Conservation (phyloP, 2,329 filamentous ascomycete genomes). For the Torrubiellomyces zombiae region DNA sequence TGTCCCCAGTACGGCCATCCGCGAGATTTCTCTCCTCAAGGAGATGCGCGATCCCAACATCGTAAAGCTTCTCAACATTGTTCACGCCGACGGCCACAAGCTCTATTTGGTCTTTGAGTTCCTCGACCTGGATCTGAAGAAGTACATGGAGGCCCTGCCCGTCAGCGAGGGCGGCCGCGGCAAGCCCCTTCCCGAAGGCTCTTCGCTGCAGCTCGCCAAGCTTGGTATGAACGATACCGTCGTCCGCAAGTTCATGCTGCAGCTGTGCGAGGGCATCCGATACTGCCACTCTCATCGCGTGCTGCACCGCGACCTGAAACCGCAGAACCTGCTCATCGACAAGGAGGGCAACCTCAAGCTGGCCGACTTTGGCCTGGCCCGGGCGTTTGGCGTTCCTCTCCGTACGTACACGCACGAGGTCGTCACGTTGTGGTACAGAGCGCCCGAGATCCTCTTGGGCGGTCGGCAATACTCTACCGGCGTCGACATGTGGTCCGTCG, state of each 20-base stretch:
- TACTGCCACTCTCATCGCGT: constrained; percentile 85
- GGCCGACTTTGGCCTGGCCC: constrained; percentile 76
- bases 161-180: constrained; percentile 71
- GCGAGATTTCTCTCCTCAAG: constrained; percentile 85
- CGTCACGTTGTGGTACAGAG: constrained; percentile 84
- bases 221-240: constrained; percentile 63
- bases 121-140: constrained; percentile 82
- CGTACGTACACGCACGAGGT: constrained; percentile 92
- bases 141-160: constrained; percentile 86
- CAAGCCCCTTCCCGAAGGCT: constrained; percentile 68
- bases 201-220: constrained; percentile 42
- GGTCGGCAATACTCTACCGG: constrained; percentile 86
- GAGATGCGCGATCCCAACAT: constrained; percentile 90
- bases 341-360: constrained; percentile 78
- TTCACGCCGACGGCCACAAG: constrained; percentile 88
- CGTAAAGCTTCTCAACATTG: constrained; percentile 75
- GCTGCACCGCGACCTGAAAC: constrained; percentile 77
- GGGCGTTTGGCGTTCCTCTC: constrained; percentile 80
- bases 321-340: constrained; percentile 78
- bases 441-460: constrained; percentile 79
- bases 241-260: constrained; percentile 86
- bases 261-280: constrained; percentile 66
- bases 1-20: constrained; percentile 81
- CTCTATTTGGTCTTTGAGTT: constrained; percentile 88
- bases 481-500: constrained; percentile 91